Evolutionary conservation across 1,284 basidiomycete genomes (phyloP).

Genomic region (Phellopilus nigrolimitatus): DNA sequence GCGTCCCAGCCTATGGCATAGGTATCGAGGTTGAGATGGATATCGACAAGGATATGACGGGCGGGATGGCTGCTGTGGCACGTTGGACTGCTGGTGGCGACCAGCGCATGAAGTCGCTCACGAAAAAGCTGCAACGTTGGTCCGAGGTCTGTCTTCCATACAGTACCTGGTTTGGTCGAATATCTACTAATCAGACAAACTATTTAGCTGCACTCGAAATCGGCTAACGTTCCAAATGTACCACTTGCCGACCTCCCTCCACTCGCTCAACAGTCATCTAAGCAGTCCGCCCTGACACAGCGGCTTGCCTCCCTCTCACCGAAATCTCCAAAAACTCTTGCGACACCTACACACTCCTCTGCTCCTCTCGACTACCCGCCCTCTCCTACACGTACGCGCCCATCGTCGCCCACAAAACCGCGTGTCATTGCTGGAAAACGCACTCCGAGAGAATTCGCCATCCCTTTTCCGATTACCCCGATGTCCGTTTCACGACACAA

Average conservation of each 20-base stretch:
- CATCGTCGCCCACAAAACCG: slow-evolving; percentile 28
- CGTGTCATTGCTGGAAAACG: slow-evolving; percentile 27
- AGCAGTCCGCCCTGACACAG: slow-evolving; percentile 62
- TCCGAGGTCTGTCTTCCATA: slow-evolving; percentile 41
- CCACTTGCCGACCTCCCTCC: slow-evolving; percentile 63
- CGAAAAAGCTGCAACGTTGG: slow-evolving; percentile 60
- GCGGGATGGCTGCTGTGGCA: slow-evolving; percentile 79
- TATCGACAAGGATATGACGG: slow-evolving; percentile 69
- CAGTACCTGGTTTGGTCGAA: background rate
- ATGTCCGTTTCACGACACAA: slow-evolving; percentile 14
- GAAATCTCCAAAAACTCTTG: slow-evolving; percentile 34
- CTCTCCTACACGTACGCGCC: slow-evolving; percentile 36
- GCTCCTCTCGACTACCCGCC: slow-evolving; percentile 42
- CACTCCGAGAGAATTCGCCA: slow-evolving; percentile 21
- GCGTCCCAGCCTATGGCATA: slow-evolving; percentile 73
- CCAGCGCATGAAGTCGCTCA: slow-evolving; percentile 51
- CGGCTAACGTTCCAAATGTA: slow-evolving; percentile 45
- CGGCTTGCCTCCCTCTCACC: slow-evolving; percentile 68
- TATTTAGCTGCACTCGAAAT: slow-evolving; percentile 46
- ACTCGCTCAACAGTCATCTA: slow-evolving; percentile 40
- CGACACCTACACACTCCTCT: slow-evolving; percentile 31
- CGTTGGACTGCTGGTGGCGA: slow-evolving; percentile 73
- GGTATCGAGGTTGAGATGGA: slow-evolving; percentile 83
- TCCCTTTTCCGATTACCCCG: slow-evolving; percentile 40
- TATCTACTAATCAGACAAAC: slow-evolving; percentile 19